phyloP scores from a whole-genome alignment of 2,329 filamentous ascomycete species.

The Fusarium phyllophilum region DNA sequence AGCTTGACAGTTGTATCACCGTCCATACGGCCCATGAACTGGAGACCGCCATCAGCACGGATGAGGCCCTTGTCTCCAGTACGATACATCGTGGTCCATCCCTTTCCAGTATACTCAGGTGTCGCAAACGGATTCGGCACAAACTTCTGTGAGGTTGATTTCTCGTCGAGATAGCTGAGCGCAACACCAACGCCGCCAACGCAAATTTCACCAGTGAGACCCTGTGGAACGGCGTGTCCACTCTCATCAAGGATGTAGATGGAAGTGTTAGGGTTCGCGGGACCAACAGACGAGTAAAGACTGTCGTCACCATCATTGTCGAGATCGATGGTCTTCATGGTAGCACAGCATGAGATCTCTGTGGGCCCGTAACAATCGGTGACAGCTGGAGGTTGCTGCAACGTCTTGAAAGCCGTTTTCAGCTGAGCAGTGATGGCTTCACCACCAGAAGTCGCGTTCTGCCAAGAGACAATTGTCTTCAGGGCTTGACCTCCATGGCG shows the following conservation, averaged over 20 bases:
- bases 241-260: not conserved
- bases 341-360: not conserved
- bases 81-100: not conserved
- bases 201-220: not conserved
- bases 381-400: not conserved
- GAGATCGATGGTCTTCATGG: not conserved
- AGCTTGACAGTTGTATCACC: not conserved
- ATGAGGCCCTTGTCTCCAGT: not conserved
- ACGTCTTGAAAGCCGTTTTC: fast-evolving
- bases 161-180: not conserved
- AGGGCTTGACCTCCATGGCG: not conserved
- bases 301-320: fast-evolving
- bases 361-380: not conserved
- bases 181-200: not conserved
- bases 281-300: not conserved
- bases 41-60: not conserved
- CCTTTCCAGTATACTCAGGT: not conserved
- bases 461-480: not conserved
- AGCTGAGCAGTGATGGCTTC: not conserved
- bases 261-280: not conserved
- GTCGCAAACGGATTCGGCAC: not conserved
- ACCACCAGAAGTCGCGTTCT: not conserved
- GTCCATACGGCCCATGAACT: not conserved
- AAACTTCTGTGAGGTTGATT: not conserved
- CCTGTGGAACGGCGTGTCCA: not conserved